Percentiles rank a stretch among this genome's conserved stretches.
Evolutionary conservation across 768 basidiomycete species (phyloP).

Genomic region (Boletellus sp.): DNA sequence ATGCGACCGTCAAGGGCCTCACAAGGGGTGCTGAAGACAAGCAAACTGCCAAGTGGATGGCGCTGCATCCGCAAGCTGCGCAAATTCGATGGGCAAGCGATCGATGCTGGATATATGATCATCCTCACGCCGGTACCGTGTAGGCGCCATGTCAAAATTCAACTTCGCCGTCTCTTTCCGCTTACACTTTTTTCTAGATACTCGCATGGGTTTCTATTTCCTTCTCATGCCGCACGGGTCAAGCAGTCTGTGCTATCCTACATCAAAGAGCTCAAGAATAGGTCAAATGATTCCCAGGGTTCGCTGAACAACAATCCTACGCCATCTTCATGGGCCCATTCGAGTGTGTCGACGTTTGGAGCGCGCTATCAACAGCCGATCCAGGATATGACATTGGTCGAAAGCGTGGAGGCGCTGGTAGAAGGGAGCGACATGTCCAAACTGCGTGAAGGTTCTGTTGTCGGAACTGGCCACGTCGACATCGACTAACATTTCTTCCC

Average conservation of each 20-base stretch:
- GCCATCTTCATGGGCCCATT: constrained; percentile 68
- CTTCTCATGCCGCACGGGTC: constrained; percentile 76
- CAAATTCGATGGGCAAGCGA: constrained; percentile 89
- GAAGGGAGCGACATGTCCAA: constrained; percentile 86
- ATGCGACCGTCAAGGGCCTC: constrained; percentile 60
- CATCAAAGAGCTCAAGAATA: constrained; percentile 42
- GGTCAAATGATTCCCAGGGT: constrained; percentile 27
- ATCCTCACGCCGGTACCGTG: constrained; percentile 92
- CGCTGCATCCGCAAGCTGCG: constrained; percentile 69
- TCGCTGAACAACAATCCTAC: constrained; percentile 33
- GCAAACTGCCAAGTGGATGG: constrained; percentile 90
- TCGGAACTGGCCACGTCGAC: not conserved
- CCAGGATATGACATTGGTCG: constrained; percentile 55
- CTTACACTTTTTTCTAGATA: constrained; percentile 50
- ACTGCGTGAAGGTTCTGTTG: constrained; percentile 54
- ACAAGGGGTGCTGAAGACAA: constrained; percentile 89
- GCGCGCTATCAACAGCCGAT: constrained; percentile 68
- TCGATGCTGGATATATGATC: constrained; percentile 97
- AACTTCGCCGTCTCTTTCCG: constrained; percentile 1
- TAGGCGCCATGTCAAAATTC: constrained; percentile 38
- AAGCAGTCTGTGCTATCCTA: constrained; percentile 52
- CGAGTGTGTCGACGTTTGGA: constrained; percentile 85
- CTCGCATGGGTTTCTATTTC: constrained; percentile 93
- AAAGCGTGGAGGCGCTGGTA: constrained; percentile 88
- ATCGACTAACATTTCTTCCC: not conserved